Base-by-base conservation (phyloP, 495 filamentous ascomycete species). In the Talaromyces stipitatus region DNA sequence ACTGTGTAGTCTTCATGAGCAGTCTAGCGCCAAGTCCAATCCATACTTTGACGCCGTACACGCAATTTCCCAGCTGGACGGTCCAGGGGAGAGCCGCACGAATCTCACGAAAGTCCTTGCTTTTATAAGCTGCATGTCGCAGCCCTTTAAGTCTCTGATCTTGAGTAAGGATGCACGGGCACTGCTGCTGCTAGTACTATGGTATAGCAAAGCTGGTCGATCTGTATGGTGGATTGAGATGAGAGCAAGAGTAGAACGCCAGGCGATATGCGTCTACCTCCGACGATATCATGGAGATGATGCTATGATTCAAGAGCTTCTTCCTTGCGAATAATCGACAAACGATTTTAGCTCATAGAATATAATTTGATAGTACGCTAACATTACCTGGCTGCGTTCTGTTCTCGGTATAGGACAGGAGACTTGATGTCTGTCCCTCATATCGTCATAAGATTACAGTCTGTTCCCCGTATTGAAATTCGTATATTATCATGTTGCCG, bases 241-340 rank as follows among this genome's bases (percentile, higher is more conserved):
- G n/a, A 59, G 73, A 38, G 68, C 70, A 11, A 48, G 56, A 36
- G 41, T 76, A 24, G 72, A 76, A 62, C 68, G 69, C 52, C 72
- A 61, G 29, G 65, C 73, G n/a, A 77, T 76, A 36, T 73, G 72
- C 53, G 46, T 64, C 20, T 76, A 74, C 30, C 55, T 77, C 58
- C 59, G 63, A 55, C 55, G 43, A 26, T 45, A 51, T 43, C 28
- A 58, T 12, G 18, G 51, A 23, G 2, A 38, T 16, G 22, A 41
- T 3, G 16, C 28, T 24, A 9, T 5, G 2, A 14, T 54, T 12
- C 30, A 36, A 23, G 28, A 38, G 22, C 30, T 54, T 4, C 30
- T 54, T 30, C 26, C 50, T 32, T 9, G 20, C 12, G 45, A 48
- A 41, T 41, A 7, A 48, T 4, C 20, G 9, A 14, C 4, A 26